These are phyloP conservation scores for Fusarium sp. DNA, from an alignment of 2,329 filamentous ascomycete genomes.

Conservation along the genomic window DNA sequence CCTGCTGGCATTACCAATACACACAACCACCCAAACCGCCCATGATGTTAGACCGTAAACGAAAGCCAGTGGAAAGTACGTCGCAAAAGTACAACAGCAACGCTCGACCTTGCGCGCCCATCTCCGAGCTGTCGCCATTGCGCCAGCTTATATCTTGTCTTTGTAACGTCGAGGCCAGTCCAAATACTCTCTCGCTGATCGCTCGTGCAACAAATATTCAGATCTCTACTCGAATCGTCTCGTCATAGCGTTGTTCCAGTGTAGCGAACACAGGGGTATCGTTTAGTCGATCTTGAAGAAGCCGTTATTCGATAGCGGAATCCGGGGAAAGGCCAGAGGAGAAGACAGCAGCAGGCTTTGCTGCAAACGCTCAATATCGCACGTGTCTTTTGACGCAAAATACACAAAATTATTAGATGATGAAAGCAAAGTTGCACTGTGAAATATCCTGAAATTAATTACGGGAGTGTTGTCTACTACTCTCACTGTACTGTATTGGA, in stretches of 20 bases:
- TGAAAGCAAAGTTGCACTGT: constrained; percentile 6
- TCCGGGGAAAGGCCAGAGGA: not conserved
- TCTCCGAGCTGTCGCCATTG: constrained; percentile 62
- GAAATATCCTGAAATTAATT: constrained; percentile 25
- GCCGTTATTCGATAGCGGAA: constrained; percentile 12
- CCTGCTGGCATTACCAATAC: constrained; percentile 70
- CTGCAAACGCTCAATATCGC: not conserved
- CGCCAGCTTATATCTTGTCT: not conserved
- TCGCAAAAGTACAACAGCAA: constrained; percentile 80
- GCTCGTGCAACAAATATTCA: not conserved
- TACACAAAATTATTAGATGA: constrained; percentile 11
- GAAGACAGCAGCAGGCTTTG: not conserved
- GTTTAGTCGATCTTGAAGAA: constrained; percentile 16
- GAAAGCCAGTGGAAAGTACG: constrained; percentile 88
- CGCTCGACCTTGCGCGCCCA: constrained; percentile 81
- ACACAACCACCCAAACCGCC: constrained; percentile 88
- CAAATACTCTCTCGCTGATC: not conserved
- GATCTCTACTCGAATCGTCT: constrained; percentile 3
- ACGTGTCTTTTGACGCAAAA: not conserved
- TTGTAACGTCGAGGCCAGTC: not conserved
- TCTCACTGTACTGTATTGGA: constrained; percentile 1
- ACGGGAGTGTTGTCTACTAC: not conserved
- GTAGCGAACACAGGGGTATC: constrained; percentile 21
- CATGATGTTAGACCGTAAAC: constrained; percentile 92
- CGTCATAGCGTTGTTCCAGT: constrained; percentile 25